Base-by-base conservation (phyloP, 352 stramenopile genomes). In the Phytophthora hibernalis region DNA sequence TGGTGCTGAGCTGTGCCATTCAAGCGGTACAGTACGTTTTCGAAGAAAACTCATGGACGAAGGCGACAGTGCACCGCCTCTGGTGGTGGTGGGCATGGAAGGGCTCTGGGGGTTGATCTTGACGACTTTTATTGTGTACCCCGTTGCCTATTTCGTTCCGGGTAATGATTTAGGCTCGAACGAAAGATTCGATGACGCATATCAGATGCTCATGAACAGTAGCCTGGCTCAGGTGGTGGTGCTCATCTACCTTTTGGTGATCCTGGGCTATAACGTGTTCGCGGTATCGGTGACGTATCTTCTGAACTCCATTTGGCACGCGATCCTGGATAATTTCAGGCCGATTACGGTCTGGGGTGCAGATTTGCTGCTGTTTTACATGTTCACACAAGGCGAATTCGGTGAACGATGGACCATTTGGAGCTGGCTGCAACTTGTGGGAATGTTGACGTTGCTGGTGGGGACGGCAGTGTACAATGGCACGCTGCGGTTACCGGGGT, bases 41-140 rank as follows among this genome's bases (percentile, higher is more conserved):
- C 66, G 96, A 99, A 68, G 97, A 99, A 98, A 99, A 76, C 88
- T 98, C 35, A 98, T 99, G 93, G 94, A 94, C 55, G 95, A 98
- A 70, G 92, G 95, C 53, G 84, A 97, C 54, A 93, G 87, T 51
- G 92, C 95, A 31, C 95, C 96, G 28, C 87, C 97, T 30, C 80
- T 99, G 15, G 95, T 99, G 2, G 88, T 96, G 26, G 85, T 96
- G 56, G 96, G 96, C 21, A 98, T 99, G 94, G 96, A 99, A 74
- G 97, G 97, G 22, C 70, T 99, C 6, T 99, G 97, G 97, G 97
- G 97, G 0, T 88, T 97, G 1, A 10, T 99, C 5, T 72, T 99
- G 38, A 98, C 96, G 35, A 75, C 97, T 18, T 77, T 96, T 18
- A 68, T 99, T 33, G 89, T 98, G 26, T 99, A 99, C 70, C 97